Base-by-base conservation (phyloP, 305 asterid species). In the Fraxinus nigra region DNA sequence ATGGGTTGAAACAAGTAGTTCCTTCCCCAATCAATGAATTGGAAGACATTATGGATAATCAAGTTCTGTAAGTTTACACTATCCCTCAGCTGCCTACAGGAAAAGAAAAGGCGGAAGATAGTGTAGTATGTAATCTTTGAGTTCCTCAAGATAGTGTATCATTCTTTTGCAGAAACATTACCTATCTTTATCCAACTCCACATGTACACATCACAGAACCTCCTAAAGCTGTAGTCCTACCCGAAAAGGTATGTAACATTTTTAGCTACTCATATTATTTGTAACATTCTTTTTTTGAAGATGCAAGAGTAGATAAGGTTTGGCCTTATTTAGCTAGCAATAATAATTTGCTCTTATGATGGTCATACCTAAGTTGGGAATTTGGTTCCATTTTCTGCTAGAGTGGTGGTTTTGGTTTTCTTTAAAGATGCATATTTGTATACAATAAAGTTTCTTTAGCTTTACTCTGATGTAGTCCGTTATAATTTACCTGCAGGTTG, bases 181-280 rank as follows among this genome's bases (percentile, higher is more conserved):
- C 98, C 30, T 96, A 89, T 86, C 90, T 91, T 22, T 94, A 92
- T 86, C 99, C 99, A 74, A 78, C 85, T 24, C 94, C 87, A 30
- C 98, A 94, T 83, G 67, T 81, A 82, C 98, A 96, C 88, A 90
- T 94, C 84, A 91, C 97, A n/a, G 86, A 79, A 85, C 97, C 89
- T 83, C 98, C 97, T 33, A 82, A 85, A 82, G 98, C 96, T 82
- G 97, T 89, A 43, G 81, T 20, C 67, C 79, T 96, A 80, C 98
- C 98, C 18, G 81, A 85, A 73, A 90, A 90, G 99, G 99, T 96
- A 83, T 80, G 91, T 80, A 13, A 74, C 67, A 74, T 61, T 82
- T 80, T 74, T 78, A 76, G 65, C 24, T 75, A 37, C 65, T 82
- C 20, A 2, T 30, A 30, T 69, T 16, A 70, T 70, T 26, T 8